phyloP scores from a whole-genome alignment of 2,329 filamentous ascomycete genomes.

The Ophidiomyces ophidiicola region DNA sequence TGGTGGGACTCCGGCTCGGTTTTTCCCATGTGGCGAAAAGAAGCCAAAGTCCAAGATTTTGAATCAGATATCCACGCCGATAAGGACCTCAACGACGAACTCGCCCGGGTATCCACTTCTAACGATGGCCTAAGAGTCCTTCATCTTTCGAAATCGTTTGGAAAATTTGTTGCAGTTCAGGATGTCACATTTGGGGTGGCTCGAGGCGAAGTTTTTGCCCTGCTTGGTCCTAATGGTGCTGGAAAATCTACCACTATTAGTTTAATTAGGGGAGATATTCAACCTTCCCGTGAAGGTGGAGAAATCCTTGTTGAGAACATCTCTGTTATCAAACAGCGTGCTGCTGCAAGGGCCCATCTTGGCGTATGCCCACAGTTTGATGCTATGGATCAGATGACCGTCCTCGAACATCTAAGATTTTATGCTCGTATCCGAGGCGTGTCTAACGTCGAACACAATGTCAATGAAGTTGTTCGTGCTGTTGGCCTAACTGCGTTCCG shows the following conservation, averaged over 20 bases:
- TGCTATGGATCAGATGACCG: slow-evolving; percentile 84
- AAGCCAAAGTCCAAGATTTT: slow-evolving; percentile 34
- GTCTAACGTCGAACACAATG: slow-evolving; percentile 61
- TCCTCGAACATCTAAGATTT: slow-evolving; percentile 72
- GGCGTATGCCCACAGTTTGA: slow-evolving; percentile 88
- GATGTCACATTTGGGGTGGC: slow-evolving; percentile 74
- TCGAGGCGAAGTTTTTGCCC: slow-evolving; percentile 71
- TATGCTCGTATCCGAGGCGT: slow-evolving; percentile 79
- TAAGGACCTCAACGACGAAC: slow-evolving; percentile 54
- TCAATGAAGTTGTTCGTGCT: slow-evolving; percentile 62
- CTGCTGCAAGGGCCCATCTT: slow-evolving; percentile 60
- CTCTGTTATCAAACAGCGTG: slow-evolving; percentile 60
- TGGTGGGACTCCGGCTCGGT: slow-evolving; percentile 69
- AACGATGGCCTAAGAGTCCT: slow-evolving; percentile 63
- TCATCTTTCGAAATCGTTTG: slow-evolving; percentile 69
- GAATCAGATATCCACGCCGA: slow-evolving; percentile 33
- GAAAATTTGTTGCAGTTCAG: slow-evolving; percentile 66
- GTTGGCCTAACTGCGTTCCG: slow-evolving; percentile 64
- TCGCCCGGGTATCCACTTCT: slow-evolving; percentile 48
- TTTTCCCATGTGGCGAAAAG: slow-evolving; percentile 41
- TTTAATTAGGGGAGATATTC: slow-evolving; percentile 76
- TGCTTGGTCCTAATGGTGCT: slow-evolving; percentile 82
- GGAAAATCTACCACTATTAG: slow-evolving; percentile 86
- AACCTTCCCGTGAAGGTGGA: slow-evolving; percentile 57
- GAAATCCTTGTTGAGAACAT: slow-evolving; percentile 70